A percentile compares a stretch with the other conserved stretches of the same genome.
These are phyloP conservation scores for Pleodorina starrii DNA, from an alignment of 139 green algal genomes.

Conservation along the genomic window DNA sequence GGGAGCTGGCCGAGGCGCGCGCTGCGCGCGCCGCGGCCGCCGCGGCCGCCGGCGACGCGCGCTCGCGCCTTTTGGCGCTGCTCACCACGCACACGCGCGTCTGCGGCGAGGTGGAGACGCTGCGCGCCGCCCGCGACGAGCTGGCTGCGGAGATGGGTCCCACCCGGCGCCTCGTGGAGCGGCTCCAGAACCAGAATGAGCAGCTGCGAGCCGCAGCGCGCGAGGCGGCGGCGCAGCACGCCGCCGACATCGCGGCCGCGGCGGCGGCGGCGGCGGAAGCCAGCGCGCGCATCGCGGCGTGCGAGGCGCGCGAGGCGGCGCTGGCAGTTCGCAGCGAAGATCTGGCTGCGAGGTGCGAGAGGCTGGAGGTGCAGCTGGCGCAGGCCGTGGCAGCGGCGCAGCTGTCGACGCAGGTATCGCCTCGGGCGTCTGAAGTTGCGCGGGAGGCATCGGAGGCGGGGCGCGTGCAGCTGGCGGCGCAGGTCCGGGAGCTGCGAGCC, in stretches of 20 bases:
- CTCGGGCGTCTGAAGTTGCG: no score
- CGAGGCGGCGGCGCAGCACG: background rate
- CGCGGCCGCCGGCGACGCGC: background rate
- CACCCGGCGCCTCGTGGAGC: background rate
- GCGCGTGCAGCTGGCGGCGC: background rate
- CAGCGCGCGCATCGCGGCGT: background rate
- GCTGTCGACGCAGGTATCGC: no score
- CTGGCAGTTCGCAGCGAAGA: background rate
- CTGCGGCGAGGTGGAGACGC: constrained; percentile 18
- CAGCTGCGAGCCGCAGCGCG: background rate
- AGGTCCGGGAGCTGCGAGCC: background rate
- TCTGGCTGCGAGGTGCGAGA: background rate
- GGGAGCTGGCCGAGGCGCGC: background rate
- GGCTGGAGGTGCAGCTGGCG: background rate
- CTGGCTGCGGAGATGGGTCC: constrained; percentile 1
- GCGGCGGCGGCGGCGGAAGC: background rate
- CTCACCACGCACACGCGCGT: background rate
- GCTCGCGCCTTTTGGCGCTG: background rate
- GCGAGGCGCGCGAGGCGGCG: background rate
- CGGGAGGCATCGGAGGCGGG: background rate
- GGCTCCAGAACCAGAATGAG: constrained; percentile 25
- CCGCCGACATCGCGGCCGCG: background rate
- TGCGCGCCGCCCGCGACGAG: background rate
- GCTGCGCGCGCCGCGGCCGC: background rate
- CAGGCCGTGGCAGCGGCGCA: background rate